Evolutionary conservation across 2,329 filamentous ascomycete species (phyloP), one percentile per base, ranked within the genome.

Genomic region (Sclerotinia sclerotiorum): DNA sequence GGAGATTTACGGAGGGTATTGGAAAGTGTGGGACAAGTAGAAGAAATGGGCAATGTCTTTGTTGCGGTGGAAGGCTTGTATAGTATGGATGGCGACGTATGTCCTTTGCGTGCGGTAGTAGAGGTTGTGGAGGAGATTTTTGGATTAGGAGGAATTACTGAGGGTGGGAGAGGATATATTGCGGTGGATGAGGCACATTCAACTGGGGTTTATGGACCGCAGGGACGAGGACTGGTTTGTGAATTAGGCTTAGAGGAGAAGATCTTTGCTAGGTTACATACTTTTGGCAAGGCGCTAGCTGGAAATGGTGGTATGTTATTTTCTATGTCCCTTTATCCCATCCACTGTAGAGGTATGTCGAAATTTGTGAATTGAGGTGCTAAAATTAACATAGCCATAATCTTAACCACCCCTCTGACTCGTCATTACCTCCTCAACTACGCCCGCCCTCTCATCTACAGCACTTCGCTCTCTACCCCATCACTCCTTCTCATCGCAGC

Each of bases 141-240:
- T 24, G 66, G 60, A 0, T 42, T 64, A 10, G 66, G 61, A 10
- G 61, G 44, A 11, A 1, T 48, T 17, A 24, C 29, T 8, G 76
- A 75, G 1, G 46, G 67, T 0, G 80, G 77, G 0, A 81, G 80
- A 70, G 81, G 79, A 3, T 81, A 85, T 70, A 80, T 87, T 44
- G 76, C 87, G 17, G 79, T 87, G 0, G 85, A 88, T 70, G 85
- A 88, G 70, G 85, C 85, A 0, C 85, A 87, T 72, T 79, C 81
- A 0, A 83, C 80, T 19, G 85, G 85, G 0, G 77, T 84, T 0
- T 80, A 84, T 70, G 85, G 85, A 0, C 78, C 78, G 0, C 76
- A 79, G 0, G 85, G 85, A 0, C 76, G 77, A 0, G 85, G 85
- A 0, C 74, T 86, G 5, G 83, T 87, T 5, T 80, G 80, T 68